Evolutionary conservation across 1,139 yeast species (phyloP).

Genomic region (Nadsonia starkeyi-henricii): DNA sequence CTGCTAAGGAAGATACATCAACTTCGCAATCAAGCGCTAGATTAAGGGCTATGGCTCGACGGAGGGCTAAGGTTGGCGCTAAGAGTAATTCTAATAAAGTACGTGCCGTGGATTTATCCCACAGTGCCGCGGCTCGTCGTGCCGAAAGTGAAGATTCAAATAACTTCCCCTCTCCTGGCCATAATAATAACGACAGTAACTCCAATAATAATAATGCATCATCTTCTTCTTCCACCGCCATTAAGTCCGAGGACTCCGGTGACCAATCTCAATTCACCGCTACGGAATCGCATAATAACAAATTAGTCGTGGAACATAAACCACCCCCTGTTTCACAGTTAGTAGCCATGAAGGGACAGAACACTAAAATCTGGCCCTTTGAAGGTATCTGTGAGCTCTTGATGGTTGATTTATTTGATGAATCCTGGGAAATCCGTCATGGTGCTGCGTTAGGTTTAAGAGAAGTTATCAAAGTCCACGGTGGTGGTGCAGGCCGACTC

Average conservation of each 20-base stretch:
- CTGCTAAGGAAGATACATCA: slow-evolving; percentile 16
- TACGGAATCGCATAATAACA: slow-evolving; percentile 66
- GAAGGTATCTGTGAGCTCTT: slow-evolving; percentile 92
- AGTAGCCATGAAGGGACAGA: slow-evolving; percentile 60
- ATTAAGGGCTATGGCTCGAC: slow-evolving; percentile 82
- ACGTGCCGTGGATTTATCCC: slow-evolving; percentile 60
- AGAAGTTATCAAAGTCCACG: slow-evolving; percentile 75
- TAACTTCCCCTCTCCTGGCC: not conserved
- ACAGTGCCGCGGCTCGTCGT: slow-evolving; percentile 58
- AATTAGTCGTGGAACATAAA: slow-evolving; percentile 71
- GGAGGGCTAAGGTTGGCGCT: slow-evolving; percentile 77
- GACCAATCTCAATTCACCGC: slow-evolving; percentile 36
- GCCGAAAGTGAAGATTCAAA: slow-evolving; percentile 18
- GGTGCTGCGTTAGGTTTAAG: slow-evolving; percentile 91
- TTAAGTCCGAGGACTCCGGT: slow-evolving; percentile 4
- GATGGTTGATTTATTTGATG: slow-evolving; percentile 67
- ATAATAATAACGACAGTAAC: not conserved
- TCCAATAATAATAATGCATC: not conserved
- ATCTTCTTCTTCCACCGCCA: not conserved
- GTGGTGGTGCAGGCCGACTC: slow-evolving; percentile 74
- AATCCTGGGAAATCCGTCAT: slow-evolving; percentile 89
- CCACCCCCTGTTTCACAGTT: slow-evolving; percentile 56
- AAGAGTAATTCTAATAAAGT: slow-evolving; percentile 41
- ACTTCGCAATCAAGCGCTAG: slow-evolving; percentile 53
- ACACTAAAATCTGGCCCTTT: slow-evolving; percentile 82